These are phyloP conservation scores for Dendrobium catenatum DNA, from an alignment of 106 monocot species.

Conservation along the genomic window DNA sequence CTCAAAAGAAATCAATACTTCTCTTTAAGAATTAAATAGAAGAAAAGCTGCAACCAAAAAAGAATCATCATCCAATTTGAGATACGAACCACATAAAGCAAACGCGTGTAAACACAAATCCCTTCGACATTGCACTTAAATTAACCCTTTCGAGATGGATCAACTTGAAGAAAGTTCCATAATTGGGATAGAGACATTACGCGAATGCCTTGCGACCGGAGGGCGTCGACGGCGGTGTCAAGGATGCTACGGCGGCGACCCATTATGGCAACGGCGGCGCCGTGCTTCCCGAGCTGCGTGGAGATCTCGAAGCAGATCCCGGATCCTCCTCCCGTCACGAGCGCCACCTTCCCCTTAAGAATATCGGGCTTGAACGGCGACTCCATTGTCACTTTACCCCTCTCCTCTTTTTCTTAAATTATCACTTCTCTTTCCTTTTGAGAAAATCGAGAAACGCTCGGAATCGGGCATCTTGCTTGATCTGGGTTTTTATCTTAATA, in stretches of 20 bases:
- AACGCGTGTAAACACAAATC: not conserved
- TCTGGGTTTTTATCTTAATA: no score
- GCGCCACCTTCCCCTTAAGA: slow-evolving; percentile 68
- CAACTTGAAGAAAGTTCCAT: no score
- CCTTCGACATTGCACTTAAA: not conserved
- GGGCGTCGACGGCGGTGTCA: slow-evolving; percentile 48
- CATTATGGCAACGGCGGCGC: slow-evolving; percentile 74
- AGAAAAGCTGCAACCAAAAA: no score
- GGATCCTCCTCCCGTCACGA: slow-evolving; percentile 75
- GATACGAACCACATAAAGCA: not conserved
- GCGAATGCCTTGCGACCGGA: slow-evolving; percentile 44
- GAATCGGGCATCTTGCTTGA: no score
- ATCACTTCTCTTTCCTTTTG: no score
- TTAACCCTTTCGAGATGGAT: no score
- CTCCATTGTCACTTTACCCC: not conserved
- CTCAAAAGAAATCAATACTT: no score
- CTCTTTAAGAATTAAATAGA: no score
- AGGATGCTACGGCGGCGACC: slow-evolving; percentile 59
- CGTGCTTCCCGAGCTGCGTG: slow-evolving; percentile 65
- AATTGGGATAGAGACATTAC: slow-evolving; percentile 9
- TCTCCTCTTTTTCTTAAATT: no score
- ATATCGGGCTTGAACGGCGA: slow-evolving; percentile 62
- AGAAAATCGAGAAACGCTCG: no score
- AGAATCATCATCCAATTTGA: no score
- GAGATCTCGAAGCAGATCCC: slow-evolving; percentile 81